Percentiles rank a stretch among this genome's conserved stretches.
Conservation (phyloP, 176 grass and related monocot species). For the Chloris gayana region DNA sequence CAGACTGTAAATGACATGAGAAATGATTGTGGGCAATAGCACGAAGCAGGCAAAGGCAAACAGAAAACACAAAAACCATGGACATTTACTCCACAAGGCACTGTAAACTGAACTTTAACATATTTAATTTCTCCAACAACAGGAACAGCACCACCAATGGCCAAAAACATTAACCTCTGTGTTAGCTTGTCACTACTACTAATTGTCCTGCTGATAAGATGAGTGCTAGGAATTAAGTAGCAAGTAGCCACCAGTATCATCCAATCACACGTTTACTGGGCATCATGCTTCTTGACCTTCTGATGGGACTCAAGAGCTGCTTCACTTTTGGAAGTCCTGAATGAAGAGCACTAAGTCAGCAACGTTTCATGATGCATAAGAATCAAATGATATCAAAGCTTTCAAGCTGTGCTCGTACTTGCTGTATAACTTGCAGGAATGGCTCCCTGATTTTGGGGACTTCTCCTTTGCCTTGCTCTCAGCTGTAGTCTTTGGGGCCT, state of each 20-base stretch:
- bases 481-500: constrained; percentile 4
- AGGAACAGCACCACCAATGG: neutral
- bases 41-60: neutral
- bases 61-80: neutral
- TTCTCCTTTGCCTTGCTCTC: constrained; percentile 52
- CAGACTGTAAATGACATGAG: neutral
- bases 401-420: constrained; percentile 39
- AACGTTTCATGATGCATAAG: neutral
- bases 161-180: constrained; percentile 32
- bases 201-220: neutral
- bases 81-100: neutral
- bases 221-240: neutral
- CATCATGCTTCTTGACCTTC: constrained; percentile 36
- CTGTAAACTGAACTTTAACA: neutral
- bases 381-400: neutral
- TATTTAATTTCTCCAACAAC: neutral
- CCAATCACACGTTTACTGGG: neutral
- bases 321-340: constrained; percentile 37
- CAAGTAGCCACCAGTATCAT: neutral
- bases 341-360: constrained; percentile 14
- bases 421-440: constrained; percentile 74
- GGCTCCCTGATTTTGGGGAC: constrained; percentile 61
- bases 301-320: neutral
- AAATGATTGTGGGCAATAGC: neutral
- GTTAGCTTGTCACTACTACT: no score